Percentiles rank a stretch among this genome's conserved stretches.
phyloP scores from a whole-genome alignment of 176 grass and related monocot species.

The Bothriochloa decipiens region DNA sequence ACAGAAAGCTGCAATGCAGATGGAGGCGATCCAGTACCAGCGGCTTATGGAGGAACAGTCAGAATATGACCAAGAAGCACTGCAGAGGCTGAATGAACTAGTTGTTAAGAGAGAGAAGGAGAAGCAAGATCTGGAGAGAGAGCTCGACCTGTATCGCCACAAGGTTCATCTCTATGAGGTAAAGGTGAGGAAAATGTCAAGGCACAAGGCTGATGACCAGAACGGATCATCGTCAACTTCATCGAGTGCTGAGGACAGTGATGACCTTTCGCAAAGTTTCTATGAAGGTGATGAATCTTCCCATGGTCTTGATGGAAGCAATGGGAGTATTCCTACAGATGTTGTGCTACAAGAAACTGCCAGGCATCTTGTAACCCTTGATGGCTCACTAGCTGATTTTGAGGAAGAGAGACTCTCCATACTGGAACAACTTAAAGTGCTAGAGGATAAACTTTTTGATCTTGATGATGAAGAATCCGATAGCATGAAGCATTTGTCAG shows the following conservation, averaged over 20 bases:
- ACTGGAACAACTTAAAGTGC: slow-evolving; percentile 77
- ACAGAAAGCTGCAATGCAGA: slow-evolving; percentile 99
- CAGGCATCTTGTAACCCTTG: slow-evolving; percentile 58
- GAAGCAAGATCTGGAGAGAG: slow-evolving; percentile 87
- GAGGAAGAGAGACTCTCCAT: slow-evolving; percentile 93
- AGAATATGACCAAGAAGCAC: slow-evolving; percentile 96
- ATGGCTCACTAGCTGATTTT: slow-evolving; percentile 74
- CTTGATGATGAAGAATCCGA: slow-evolving; percentile 74
- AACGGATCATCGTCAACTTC: slow-evolving; percentile 75
- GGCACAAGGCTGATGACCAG: slow-evolving; percentile 57
- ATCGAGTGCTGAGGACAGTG: slow-evolving; percentile 86
- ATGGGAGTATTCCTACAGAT: slow-evolving; percentile 64
- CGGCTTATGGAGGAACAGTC: slow-evolving; percentile 98
- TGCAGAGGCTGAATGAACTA: slow-evolving; percentile 85
- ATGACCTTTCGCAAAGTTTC: slow-evolving; percentile 64
- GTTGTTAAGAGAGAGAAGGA: slow-evolving; percentile 94
- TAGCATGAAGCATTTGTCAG: slow-evolving; percentile 48
- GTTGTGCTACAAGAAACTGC: slow-evolving; percentile 65
- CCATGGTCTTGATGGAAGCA: slow-evolving; percentile 61
- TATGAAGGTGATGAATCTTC: slow-evolving; percentile 67
- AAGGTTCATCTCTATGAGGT: slow-evolving; percentile 75
- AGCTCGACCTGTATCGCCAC: slow-evolving; percentile 62
- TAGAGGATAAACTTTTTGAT: slow-evolving; percentile 85
- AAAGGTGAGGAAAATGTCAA: slow-evolving; percentile 60
- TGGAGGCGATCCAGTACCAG: slow-evolving; percentile 98